Evolutionary conservation across 2,329 filamentous ascomycete genomes (phyloP).

Genomic region (Aspergillus sp.): DNA sequence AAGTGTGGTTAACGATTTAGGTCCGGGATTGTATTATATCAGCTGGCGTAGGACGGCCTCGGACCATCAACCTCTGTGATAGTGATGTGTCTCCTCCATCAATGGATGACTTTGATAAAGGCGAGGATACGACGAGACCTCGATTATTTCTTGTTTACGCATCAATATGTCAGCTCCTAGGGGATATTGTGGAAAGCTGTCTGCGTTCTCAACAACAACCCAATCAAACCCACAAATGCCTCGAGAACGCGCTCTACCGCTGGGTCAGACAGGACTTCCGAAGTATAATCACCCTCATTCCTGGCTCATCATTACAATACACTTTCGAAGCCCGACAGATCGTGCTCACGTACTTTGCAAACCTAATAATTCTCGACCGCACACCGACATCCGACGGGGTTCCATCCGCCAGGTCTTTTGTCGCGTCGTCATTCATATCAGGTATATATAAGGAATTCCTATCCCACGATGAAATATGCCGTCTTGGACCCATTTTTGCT

Average conservation of each 20-base stretch:
- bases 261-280: constrained; percentile 33
- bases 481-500: no score
- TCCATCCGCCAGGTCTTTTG: not conserved
- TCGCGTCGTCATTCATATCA: not conserved
- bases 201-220: constrained; percentile 28
- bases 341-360: constrained; percentile 31
- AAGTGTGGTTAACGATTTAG: constrained; percentile 10
- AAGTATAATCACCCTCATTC: constrained; percentile 4
- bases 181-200: constrained; percentile 36
- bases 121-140: constrained; percentile 15
- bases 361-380: constrained; percentile 34
- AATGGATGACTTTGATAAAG: constrained; percentile 27
- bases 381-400: constrained; percentile 9
- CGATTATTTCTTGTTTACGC: constrained; percentile 35
- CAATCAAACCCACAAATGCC: constrained; percentile 13
- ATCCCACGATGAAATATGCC: not conserved
- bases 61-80: constrained; percentile 35
- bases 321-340: constrained; percentile 32
- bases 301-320: not conserved
- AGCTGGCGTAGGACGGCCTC: constrained; percentile 34
- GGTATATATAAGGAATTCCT: not conserved
- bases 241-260: constrained; percentile 35
- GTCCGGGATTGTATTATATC: constrained; percentile 37
- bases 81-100: constrained; percentile 35
- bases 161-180: constrained; percentile 34